phyloP scores from a whole-genome alignment of 306 rosid genomes.

The Malus domestica region DNA sequence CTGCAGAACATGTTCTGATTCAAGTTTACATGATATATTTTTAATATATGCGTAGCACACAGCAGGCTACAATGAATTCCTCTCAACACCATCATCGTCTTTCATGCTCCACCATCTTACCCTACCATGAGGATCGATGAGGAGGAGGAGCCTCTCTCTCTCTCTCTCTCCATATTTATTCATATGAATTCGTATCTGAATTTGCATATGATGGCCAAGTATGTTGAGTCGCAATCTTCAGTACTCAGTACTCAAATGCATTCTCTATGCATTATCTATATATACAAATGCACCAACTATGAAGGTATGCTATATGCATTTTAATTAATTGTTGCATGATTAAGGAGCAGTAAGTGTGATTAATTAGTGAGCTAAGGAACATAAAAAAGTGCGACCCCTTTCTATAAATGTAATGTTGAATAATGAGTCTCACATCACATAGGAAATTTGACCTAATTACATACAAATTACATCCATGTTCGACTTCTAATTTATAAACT shows the following conservation, averaged over 20 bases:
- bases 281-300: neutral
- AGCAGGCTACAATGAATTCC: neutral
- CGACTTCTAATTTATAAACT: neutral
- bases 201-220: neutral
- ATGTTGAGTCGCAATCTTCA: neutral
- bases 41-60: neutral
- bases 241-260: neutral
- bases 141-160: neutral
- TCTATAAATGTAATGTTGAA: no score
- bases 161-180: neutral
- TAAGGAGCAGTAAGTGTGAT: neutral
- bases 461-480: neutral
- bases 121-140: slow-evolving; percentile 44
- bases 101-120: slow-evolving; percentile 26
- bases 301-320: neutral
- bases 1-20: slow-evolving; percentile 71
- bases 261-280: neutral
- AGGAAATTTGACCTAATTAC: neutral
- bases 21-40: slow-evolving; percentile 30
- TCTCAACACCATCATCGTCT: slow-evolving; percentile 9
- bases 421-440: neutral
- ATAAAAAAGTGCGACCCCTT: neutral
- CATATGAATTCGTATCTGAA: neutral
- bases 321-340: neutral
- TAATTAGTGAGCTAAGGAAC: slow-evolving; percentile 8